Conservation (phyloP, 2,329 filamentous ascomycete genomes). For the Tetracladium maxilliforme region DNA sequence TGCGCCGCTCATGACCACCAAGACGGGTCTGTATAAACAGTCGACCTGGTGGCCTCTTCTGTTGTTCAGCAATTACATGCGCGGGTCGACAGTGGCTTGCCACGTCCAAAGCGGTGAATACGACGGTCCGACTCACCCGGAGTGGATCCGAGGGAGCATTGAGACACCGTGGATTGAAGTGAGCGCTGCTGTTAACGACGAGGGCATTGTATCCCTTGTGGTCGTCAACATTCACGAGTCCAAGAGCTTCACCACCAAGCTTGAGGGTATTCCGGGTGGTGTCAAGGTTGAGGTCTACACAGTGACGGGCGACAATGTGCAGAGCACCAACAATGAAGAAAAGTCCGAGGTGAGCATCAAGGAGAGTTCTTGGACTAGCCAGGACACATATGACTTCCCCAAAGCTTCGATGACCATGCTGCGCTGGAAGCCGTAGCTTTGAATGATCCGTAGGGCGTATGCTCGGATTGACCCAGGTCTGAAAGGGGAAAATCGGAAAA, state of each 20-base stretch:
- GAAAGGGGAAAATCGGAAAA: too few relatives aligned
- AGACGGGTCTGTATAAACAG: slow-evolving; percentile 42
- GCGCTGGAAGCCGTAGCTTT: slow-evolving; percentile 32
- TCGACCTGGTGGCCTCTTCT: slow-evolving; percentile 50
- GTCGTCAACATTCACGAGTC: slow-evolving; percentile 60
- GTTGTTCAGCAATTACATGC: slow-evolving; percentile 55
- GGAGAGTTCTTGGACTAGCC: slow-evolving; percentile 48
- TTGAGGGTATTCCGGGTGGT: slow-evolving; percentile 39
- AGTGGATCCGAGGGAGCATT: slow-evolving; percentile 48
- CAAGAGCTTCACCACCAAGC: slow-evolving; percentile 38
- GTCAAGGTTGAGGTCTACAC: slow-evolving; percentile 43
- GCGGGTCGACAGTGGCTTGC: slow-evolving; percentile 51
- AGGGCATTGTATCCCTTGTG: slow-evolving; percentile 47
- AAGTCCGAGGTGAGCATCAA: slow-evolving; percentile 46
- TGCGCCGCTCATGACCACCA: slow-evolving; percentile 47
- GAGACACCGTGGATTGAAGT: slow-evolving; percentile 60
- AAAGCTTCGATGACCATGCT: slow-evolving; percentile 60
- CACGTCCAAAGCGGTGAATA: slow-evolving; percentile 52
- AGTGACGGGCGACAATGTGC: slow-evolving; percentile 40
- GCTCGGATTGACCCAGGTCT: too few relatives aligned
- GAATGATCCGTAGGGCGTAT: too few relatives aligned
- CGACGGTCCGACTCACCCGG: slow-evolving; percentile 48
- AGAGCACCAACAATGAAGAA: slow-evolving; percentile 45
- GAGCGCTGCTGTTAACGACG: slow-evolving; percentile 41
- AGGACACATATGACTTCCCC: slow-evolving; percentile 47